Percentiles rank a stretch among this genome's conserved stretches.
phyloP scores from a whole-genome alignment of 75 land plant genomes.

The Ceratopteris richardii region DNA sequence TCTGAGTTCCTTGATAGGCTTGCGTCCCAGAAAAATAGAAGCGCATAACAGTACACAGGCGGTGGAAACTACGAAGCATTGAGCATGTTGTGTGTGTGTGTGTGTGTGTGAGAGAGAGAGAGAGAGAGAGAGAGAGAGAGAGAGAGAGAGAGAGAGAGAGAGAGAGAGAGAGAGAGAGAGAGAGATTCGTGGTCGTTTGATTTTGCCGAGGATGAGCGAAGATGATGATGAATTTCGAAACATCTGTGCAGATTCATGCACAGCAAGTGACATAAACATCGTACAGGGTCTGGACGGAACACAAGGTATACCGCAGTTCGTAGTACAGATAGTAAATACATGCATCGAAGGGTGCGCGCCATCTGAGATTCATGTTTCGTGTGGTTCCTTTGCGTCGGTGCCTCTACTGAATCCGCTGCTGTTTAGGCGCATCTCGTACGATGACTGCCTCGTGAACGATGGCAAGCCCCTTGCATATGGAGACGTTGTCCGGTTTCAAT shows the following conservation, averaged over 20 bases:
- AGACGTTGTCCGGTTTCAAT: constrained; percentile 20
- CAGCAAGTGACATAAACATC: constrained; percentile 4
- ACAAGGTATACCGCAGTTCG: constrained; percentile 74
- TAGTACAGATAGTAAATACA: constrained; percentile 57
- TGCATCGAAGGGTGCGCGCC: constrained; percentile 47
- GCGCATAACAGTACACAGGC: no score
- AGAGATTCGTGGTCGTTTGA: no score
- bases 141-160: no score
- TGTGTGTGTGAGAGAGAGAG: no score
- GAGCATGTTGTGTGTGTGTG: no score
- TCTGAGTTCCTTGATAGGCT: no score
- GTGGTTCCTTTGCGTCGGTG: constrained; percentile 52
- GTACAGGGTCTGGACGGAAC: constrained; percentile 8
- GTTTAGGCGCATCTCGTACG: constrained; percentile 22
- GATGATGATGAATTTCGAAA: no score
- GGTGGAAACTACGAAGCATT: no score
- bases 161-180: no score
- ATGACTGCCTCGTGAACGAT: constrained; percentile 38
- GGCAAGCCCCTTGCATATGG: constrained; percentile 22
- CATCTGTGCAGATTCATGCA: background rate
- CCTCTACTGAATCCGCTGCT: constrained; percentile 17
- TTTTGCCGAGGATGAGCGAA: no score
- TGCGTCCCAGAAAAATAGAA: no score
- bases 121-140: no score
- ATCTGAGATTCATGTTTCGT: constrained; percentile 43